Conservation (phyloP, 2,329 filamentous ascomycete genomes). For the Penicillium expansum region DNA sequence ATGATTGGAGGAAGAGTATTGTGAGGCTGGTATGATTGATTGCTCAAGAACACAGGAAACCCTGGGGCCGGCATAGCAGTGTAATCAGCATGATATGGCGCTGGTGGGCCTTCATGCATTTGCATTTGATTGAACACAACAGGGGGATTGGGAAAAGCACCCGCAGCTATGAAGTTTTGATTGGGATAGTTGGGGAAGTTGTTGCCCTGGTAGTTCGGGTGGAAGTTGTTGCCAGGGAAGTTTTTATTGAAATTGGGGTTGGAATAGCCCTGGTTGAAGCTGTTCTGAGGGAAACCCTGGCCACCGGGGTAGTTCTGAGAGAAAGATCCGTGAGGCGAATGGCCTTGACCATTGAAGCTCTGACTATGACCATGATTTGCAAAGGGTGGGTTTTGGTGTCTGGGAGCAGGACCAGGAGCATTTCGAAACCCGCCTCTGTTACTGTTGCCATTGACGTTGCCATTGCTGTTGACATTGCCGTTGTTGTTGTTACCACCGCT, state of each 20-base stretch:
- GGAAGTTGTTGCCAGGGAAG: not conserved
- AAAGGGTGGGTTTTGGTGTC: not conserved
- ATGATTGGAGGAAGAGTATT: constrained; percentile 6
- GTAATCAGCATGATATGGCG: not conserved
- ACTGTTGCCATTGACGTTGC: not conserved
- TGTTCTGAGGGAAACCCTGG: not conserved
- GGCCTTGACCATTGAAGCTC: not conserved
- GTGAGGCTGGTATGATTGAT: not conserved
- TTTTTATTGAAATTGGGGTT: not conserved
- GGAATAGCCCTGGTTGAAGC: constrained; percentile 5
- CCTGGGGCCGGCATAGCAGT: not conserved
- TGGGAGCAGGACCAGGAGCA: not conserved
- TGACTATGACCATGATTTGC: not conserved
- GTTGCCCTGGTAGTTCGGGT: not conserved
- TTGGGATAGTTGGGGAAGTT: not conserved
- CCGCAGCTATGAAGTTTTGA: constrained; percentile 1
- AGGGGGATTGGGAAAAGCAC: not conserved
- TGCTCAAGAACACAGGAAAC: not conserved
- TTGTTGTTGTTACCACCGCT: not conserved
- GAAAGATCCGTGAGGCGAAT: not conserved
- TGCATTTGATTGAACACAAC: constrained; percentile 3
- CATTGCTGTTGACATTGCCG: not conserved
- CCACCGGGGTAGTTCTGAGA: not conserved
- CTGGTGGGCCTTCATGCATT: not conserved
- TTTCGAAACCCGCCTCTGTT: constrained; percentile 5